Evolutionary conservation across 345 rosid genomes (phyloP), one percentile per base, ranked within the genome.

Genomic region (Anastatica hierochuntica): DNA sequence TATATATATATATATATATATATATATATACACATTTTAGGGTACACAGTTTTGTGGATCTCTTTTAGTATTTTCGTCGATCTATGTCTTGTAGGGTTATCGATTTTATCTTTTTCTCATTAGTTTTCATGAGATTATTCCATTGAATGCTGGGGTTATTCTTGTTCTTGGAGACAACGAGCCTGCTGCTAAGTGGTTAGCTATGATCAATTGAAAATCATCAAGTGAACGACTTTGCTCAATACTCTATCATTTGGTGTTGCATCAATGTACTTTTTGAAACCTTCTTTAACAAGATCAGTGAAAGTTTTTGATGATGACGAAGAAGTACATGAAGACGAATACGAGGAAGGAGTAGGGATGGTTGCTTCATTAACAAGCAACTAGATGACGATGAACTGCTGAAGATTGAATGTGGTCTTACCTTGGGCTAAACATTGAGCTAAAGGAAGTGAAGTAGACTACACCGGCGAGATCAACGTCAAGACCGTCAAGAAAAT

Each of bases 61-160:
- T n/a, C n/a, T n/a, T n/a, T n/a, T n/a, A n/a, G n/a, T n/a, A n/a
- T n/a, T n/a, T n/a, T n/a, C n/a, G n/a, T n/a, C n/a, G n/a, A n/a
- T n/a, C n/a, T n/a, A n/a, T n/a, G n/a, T n/a, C n/a, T n/a, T n/a
- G n/a, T n/a, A n/a, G n/a, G n/a, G n/a, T n/a, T n/a, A n/a, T n/a
- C n/a, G n/a, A n/a, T n/a, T n/a, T n/a, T n/a, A n/a, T n/a, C n/a
- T n/a, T n/a, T n/a, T n/a, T n/a, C n/a, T n/a, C n/a, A n/a, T n/a
- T 66, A 92, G 98, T 54, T 92, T 92, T 77, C 98, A 92, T 76
- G 98, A 92, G 79, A 88, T 85, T 43, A 96, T 92, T 53, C 98
- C 98, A 7, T 58, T 92, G 65, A 92, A 88, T 70, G 98, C 98
- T 39, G 98, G 98, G 51, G 85, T 88, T 50, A 94, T 92, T 19